Percentiles rank a stretch among this genome's conserved stretches.
phyloP scores from a whole-genome alignment of 2,329 filamentous ascomycete species.

The Fusarium torreyae region DNA sequence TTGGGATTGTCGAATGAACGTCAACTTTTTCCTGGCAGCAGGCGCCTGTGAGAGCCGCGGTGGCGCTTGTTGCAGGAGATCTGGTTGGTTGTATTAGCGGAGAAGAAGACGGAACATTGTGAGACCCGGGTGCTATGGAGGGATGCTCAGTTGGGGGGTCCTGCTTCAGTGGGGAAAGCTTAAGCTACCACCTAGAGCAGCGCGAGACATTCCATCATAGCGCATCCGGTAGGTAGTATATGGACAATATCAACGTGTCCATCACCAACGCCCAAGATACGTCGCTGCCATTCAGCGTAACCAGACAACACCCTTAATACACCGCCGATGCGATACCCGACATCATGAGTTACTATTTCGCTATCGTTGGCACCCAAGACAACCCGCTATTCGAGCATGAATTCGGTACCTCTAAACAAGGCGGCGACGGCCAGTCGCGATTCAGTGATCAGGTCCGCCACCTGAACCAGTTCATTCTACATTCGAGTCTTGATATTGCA shows the following conservation, averaged over 20 bases:
- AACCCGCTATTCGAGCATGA: slow-evolving; percentile 97
- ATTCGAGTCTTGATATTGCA: slow-evolving; percentile 93
- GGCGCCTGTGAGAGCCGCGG: slow-evolving; percentile 38
- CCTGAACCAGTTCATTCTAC: slow-evolving; percentile 97
- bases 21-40: slow-evolving; percentile 45
- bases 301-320: neutral
- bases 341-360: slow-evolving; percentile 98
- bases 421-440: slow-evolving; percentile 91
- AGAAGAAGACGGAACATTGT: slow-evolving; percentile 49
- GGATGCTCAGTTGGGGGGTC: slow-evolving; percentile 17
- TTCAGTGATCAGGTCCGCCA: slow-evolving; percentile 91
- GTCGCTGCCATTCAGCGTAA: neutral
- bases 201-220: slow-evolving; percentile 7
- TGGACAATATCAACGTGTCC: slow-evolving; percentile 9
- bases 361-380: slow-evolving; percentile 94
- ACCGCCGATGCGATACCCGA: slow-evolving; percentile 49
- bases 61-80: slow-evolving; percentile 16
- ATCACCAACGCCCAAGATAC: slow-evolving; percentile 11
- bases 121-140: slow-evolving; percentile 36
- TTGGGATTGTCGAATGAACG: slow-evolving; percentile 40
- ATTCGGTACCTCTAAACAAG: slow-evolving; percentile 96
- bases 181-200: slow-evolving; percentile 7
- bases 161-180: slow-evolving; percentile 8
- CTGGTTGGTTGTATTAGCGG: slow-evolving; percentile 32
- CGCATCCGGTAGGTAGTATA: slow-evolving; percentile 8